Evolutionary conservation across 495 filamentous ascomycete genomes (phyloP), one percentile per base, ranked within the genome.

Genomic region (Penicillium verhagenii): DNA sequence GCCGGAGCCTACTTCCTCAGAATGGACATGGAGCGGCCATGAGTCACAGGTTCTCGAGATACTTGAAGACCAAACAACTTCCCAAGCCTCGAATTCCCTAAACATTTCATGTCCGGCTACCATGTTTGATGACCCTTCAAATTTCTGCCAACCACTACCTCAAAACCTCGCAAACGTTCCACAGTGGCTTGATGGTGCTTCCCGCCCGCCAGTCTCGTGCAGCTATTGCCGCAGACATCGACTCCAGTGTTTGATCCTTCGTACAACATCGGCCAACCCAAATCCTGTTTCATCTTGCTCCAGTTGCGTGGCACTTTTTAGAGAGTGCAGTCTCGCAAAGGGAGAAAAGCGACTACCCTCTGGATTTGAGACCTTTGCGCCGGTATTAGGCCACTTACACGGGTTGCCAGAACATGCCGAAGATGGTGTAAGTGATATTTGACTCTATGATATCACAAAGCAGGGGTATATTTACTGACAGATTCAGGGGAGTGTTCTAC

Each of bases 261-360:
- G 73, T 28, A 78, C 76, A 3, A 69, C 75, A 14, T 21, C 65
- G 0, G 73, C 67, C 10, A 79, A 80, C 39, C 77, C 76, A 2
- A 80, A 80, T 57, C 82, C 84, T 26, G 77, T 82, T 55, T 79
- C 78, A 21, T 79, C 82, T 13, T 94, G 90, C 61, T 90, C 87
- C 1, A 85, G 86, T 55, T 94, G 90, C 64, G 84, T 86, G 25
- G 86, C 87, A n/a, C 70, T 94, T 4, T 88, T 85, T 50, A 77
- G 86, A 29, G 77, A 79, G 44, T 93, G 89, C 72, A 90, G 86
- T 71, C 82, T 91, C 63, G 72, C 76, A 19, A 68, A 64, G 43
- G 72, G 72, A 52, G 68, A 72, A 48, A 79, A 79, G 49, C 68
- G 76, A 35, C 67, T 66, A 8, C 63, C 74, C 2, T 73, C 70